phyloP scores from a whole-genome alignment of 345 rosid genomes.

The Acer yangbiense region DNA sequence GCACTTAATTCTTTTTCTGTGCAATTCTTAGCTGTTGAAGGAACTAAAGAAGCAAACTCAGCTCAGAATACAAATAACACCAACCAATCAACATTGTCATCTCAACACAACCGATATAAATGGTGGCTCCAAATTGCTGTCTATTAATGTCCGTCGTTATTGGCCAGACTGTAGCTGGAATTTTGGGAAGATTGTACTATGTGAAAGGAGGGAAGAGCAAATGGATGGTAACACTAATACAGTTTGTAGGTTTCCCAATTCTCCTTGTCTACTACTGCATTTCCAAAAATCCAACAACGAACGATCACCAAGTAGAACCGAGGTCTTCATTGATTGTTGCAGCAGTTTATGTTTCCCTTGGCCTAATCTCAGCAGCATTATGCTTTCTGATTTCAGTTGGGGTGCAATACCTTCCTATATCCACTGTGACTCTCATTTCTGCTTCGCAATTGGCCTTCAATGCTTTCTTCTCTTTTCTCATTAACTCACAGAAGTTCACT shows the following conservation, averaged over 20 bases:
- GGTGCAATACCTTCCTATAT: slow-evolving; percentile 31
- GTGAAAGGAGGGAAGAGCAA: slow-evolving; percentile 42
- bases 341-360: slow-evolving; percentile 18
- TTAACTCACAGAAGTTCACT: slow-evolving; percentile 30
- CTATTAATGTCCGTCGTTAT: slow-evolving; percentile 24
- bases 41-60: too few species aligned
- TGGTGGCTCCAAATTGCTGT: slow-evolving; percentile 33
- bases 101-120: neutral
- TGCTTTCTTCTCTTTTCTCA: slow-evolving; percentile 51
- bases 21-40: neutral
- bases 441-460: slow-evolving; percentile 58
- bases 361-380: slow-evolving; percentile 16
- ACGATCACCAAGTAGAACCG: neutral
- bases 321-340: neutral
- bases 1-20: too few species aligned
- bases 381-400: slow-evolving; percentile 29
- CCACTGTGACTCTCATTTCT: slow-evolving; percentile 45
- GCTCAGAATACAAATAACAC: too few species aligned
- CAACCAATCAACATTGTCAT: too few species aligned
- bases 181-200: slow-evolving; percentile 37
- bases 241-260: slow-evolving; percentile 42
- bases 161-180: slow-evolving; percentile 33
- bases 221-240: slow-evolving; percentile 39
- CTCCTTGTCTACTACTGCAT: slow-evolving; percentile 31
- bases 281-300: neutral